Evolutionary conservation across 768 basidiomycete genomes (phyloP), one percentile per base, ranked within the genome.

Genomic region (Termitomyces sp.): DNA sequence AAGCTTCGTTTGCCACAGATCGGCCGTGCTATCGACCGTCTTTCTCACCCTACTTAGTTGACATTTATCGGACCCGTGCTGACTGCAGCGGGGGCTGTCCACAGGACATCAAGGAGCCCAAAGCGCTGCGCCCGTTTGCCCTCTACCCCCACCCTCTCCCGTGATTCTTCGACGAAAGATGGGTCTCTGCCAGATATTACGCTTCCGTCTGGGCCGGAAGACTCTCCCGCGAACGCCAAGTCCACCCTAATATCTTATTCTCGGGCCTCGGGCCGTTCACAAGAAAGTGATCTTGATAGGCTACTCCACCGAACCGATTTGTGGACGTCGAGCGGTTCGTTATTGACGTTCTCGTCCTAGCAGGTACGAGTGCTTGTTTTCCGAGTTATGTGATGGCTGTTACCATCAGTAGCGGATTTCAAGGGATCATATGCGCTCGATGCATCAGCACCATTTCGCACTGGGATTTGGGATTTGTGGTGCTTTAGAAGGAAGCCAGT

Each of bases 181-280:
- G 38, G 46, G 38, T 43, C 24, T 48, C 46, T 22, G 54, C 46
- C 46, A 58, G 45, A 45, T 59, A 51, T 53, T 53, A 63, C 48
- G 28, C 56, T 32, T 55, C 58, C 58, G 58, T 44, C 38, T 63
- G 61, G 32, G 48, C 49, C 61, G 58, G 61, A 24, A 63, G 33
- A 20, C 48, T 52, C 40, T 56, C 46, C 51, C 61, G 58, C 42
- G 51, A 51, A 47, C 52, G 55, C 52, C 56, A 16, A 56, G 58
- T 20, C 30, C 48, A 59, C 16, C 22, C 38, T 12, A 26, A 35
- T 20, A 18, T 22, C 42, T 51, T 45, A 18, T 9, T 18, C 16
- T 52, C 56, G 42, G 53, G 10, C n/a, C 12, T 45, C 61, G 61
- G 61, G 13, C 61, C 61, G 61, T 12, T 46, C 13, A 8, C 32